Percentiles rank a stretch among this genome's conserved stretches.
These are phyloP conservation scores for Thraustochytrium sp. DNA, from an alignment of 352 stramenopile genomes.

Conservation along the genomic window DNA sequence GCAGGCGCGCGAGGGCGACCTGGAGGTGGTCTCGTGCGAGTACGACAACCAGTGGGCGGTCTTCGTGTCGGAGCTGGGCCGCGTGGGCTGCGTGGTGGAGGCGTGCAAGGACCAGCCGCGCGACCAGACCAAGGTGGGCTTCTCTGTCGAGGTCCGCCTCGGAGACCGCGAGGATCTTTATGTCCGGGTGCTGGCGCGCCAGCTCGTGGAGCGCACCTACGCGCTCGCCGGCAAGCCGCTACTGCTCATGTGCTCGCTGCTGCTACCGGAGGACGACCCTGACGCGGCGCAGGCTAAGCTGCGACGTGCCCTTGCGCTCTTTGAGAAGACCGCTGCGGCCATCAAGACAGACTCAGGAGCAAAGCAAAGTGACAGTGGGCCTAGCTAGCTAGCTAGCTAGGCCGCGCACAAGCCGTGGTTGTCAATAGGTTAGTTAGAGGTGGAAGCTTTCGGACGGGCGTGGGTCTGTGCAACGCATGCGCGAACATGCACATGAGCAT, in stretches of 20 bases:
- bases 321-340: no score
- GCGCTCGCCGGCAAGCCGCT: slow-evolving; percentile 20
- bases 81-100: slow-evolving; percentile 1
- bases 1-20: not conserved
- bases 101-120: not conserved
- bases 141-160: not conserved
- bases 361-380: no score
- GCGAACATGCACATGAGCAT: no score
- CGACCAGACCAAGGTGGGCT: not conserved
- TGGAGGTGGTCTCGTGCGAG: slow-evolving; percentile 19
- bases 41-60: slow-evolving; percentile 25
- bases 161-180: slow-evolving; percentile 23
- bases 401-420: no score
- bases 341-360: no score
- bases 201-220: not conserved
- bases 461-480: no score
- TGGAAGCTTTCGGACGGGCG: no score
- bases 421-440: no score
- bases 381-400: no score
- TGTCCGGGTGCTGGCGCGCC: not conserved
- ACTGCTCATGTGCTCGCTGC: not conserved
- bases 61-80: slow-evolving; percentile 9
- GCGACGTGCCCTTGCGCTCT: not conserved
- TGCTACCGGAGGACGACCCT: not conserved
- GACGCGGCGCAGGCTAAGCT: slow-evolving; percentile 9